Evolutionary conservation across 306 rosid genomes (phyloP).

Genomic region (Pueraria montana): DNA sequence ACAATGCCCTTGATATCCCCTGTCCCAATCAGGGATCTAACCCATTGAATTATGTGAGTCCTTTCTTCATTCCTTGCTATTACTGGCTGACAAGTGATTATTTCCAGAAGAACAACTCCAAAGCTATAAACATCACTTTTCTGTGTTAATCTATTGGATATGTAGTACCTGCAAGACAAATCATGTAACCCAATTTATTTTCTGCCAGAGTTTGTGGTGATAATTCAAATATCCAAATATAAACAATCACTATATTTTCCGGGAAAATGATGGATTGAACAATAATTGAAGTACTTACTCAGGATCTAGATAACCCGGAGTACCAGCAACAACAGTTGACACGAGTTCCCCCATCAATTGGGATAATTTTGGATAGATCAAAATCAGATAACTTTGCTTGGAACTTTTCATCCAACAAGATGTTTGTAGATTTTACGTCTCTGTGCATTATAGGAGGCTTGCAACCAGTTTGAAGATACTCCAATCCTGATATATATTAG

Average conservation of each 20-base stretch:
- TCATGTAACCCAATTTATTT: neutral
- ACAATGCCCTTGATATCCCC: constrained; percentile 52
- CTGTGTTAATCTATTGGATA: constrained; percentile 55
- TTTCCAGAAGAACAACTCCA: constrained; percentile 62
- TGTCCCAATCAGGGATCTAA: constrained; percentile 34
- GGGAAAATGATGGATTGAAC: neutral
- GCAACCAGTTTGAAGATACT: constrained; percentile 53
- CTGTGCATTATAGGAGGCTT: constrained; percentile 57
- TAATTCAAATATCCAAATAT: neutral
- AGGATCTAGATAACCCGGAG: constrained; percentile 56
- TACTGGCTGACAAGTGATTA: constrained; percentile 52
- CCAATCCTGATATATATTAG: constrained; percentile 60
- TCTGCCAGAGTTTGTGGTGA: neutral
- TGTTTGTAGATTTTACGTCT: constrained; percentile 61
- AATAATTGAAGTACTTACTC: constrained; percentile 44
- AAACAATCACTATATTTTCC: neutral
- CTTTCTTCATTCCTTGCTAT: constrained; percentile 35
- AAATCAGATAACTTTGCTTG: constrained; percentile 62
- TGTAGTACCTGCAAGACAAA: constrained; percentile 48
- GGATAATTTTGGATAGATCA: constrained; percentile 51
- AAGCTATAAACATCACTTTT: constrained; percentile 71
- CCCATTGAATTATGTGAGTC: constrained; percentile 54
- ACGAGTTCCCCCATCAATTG: constrained; percentile 41
- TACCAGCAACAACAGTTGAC: constrained; percentile 55
- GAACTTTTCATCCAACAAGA: constrained; percentile 53